Conservation (phyloP, 495 filamentous ascomycete genomes). For the Talaromyces trachyspermus region DNA sequence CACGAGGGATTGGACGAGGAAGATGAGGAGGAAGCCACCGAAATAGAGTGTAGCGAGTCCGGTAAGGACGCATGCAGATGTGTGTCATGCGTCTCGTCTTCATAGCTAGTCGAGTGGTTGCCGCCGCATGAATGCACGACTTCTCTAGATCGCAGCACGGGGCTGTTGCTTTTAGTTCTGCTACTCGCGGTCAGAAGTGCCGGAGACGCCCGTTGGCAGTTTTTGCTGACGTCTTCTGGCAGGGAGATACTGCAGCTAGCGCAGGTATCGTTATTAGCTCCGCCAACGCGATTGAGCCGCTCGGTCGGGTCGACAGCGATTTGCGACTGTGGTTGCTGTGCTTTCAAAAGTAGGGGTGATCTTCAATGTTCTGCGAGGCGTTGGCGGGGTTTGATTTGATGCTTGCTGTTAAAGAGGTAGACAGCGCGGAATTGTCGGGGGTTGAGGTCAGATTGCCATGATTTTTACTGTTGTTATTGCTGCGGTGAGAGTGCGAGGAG, state of each 20-base stretch:
- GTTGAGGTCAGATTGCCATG: constrained; percentile 7
- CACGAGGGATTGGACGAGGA: constrained; percentile 37
- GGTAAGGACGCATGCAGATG: constrained; percentile 35
- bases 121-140: constrained; percentile 39
- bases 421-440: constrained; percentile 9
- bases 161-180: constrained; percentile 36
- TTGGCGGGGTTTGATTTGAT: constrained; percentile 9
- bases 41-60: constrained; percentile 39
- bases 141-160: constrained; percentile 49
- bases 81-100: constrained; percentile 29
- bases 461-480: constrained; percentile 13
- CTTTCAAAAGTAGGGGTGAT: constrained; percentile 37
- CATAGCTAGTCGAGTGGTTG: constrained; percentile 28
- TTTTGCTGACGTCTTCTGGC: constrained; percentile 47
- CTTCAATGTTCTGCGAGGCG: constrained; percentile 33
- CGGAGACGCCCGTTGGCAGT: constrained; percentile 44
- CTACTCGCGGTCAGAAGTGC: constrained; percentile 40
- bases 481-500: constrained; percentile 7
- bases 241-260: constrained; percentile 52
- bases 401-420: constrained; percentile 5
- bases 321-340: constrained; percentile 20
- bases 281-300: constrained; percentile 24
- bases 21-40: constrained; percentile 24
- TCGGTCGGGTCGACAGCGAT: constrained; percentile 14
- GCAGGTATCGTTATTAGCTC: constrained; percentile 42